These are phyloP conservation scores for Diaporthe helianthi DNA, from an alignment of 2,329 filamentous ascomycete genomes.

Conservation along the genomic window DNA sequence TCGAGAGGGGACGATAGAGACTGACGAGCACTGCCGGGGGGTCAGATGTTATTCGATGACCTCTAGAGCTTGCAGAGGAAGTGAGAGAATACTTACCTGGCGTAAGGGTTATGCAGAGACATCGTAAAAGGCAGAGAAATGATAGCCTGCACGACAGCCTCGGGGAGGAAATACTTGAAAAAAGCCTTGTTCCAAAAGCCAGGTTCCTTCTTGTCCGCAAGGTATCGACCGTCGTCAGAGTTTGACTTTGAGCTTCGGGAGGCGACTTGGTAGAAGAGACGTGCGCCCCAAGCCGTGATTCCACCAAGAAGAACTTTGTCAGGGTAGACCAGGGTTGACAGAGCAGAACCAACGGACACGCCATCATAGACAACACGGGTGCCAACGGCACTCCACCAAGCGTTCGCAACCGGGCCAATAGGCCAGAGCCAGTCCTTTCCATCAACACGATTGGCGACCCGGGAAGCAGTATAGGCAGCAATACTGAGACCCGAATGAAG, in stretches of 20 bases:
- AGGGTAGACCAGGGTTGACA: conserved; percentile 56
- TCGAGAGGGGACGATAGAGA: conserved; percentile 31
- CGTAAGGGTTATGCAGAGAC: conserved; percentile 55
- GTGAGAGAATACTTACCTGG: conserved; percentile 45
- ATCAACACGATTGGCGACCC: conserved; percentile 61
- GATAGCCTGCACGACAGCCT: conserved; percentile 62
- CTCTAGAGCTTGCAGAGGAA: conserved; percentile 40
- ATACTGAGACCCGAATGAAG: conserved; percentile 60
- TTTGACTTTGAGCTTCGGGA: conserved; percentile 56
- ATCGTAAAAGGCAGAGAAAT: conserved; percentile 64
- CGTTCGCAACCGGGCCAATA: conserved; percentile 59
- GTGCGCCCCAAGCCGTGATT: conserved; percentile 63
- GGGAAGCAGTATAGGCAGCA: conserved; percentile 58
- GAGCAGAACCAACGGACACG: conserved; percentile 53
- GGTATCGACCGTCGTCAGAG: conserved; percentile 64
- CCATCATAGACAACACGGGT: conserved; percentile 54
- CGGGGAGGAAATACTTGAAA: conserved; percentile 62
- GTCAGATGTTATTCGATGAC: conserved; percentile 26
- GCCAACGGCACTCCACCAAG: conserved; percentile 67
- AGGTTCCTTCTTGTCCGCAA: conserved; percentile 53
- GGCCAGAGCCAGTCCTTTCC: conserved; percentile 69
- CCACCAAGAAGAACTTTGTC: conserved; percentile 63
- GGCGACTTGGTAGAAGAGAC: conserved; percentile 62
- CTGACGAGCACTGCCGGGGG: conserved; percentile 23
- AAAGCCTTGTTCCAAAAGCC: conserved; percentile 65